These are phyloP conservation scores for Aspergillus pseudotamarii DNA, from an alignment of 2,329 filamentous ascomycete genomes.

Conservation along the genomic window DNA sequence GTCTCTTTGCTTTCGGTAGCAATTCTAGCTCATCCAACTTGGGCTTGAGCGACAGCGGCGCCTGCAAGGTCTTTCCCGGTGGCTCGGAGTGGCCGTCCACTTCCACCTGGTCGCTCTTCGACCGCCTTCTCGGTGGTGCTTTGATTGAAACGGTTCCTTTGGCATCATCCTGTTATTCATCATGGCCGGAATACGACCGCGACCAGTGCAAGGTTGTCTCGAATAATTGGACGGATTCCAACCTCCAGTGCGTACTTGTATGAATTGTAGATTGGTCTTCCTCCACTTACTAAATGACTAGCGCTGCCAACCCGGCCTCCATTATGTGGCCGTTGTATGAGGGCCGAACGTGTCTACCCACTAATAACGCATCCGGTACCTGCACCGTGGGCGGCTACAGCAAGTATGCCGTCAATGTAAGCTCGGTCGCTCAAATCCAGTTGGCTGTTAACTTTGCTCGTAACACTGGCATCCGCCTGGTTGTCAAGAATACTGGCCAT, in stretches of 20 bases:
- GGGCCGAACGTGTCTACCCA: conserved; percentile 28
- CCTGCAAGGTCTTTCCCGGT: conserved; percentile 32
- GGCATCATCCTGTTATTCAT: conserved; percentile 29
- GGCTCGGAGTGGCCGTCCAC: conserved; percentile 27
- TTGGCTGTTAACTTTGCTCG: conserved; percentile 34
- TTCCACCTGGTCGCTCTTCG: conserved; percentile 27
- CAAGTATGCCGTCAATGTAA: conserved; percentile 41
- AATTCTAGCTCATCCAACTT: conserved; percentile 5
- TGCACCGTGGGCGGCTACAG: conserved; percentile 37
- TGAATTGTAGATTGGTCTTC: background rate
- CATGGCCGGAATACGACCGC: conserved; percentile 28
- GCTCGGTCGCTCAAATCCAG: conserved; percentile 36
- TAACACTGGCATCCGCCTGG: conserved; percentile 36
- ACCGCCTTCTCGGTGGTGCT: conserved; percentile 24
- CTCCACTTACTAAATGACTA: conserved; percentile 2
- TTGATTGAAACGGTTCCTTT: conserved; percentile 32
- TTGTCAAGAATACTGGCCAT: conserved; percentile 51
- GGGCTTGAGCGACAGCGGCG: background rate
- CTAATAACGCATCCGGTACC: conserved; percentile 22
- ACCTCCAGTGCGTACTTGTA: conserved; percentile 26
- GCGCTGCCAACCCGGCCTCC: conserved; percentile 26
- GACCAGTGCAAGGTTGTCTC: conserved; percentile 22
- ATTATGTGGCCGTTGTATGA: conserved; percentile 34
- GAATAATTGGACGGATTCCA: conserved; percentile 26
- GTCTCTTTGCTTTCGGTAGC: too few relatives aligned